Percentiles rank a stretch among this genome's conserved stretches.
These are phyloP conservation scores for Tagetes patula DNA, from an alignment of 129 eudicot genomes.

Conservation along the genomic window DNA sequence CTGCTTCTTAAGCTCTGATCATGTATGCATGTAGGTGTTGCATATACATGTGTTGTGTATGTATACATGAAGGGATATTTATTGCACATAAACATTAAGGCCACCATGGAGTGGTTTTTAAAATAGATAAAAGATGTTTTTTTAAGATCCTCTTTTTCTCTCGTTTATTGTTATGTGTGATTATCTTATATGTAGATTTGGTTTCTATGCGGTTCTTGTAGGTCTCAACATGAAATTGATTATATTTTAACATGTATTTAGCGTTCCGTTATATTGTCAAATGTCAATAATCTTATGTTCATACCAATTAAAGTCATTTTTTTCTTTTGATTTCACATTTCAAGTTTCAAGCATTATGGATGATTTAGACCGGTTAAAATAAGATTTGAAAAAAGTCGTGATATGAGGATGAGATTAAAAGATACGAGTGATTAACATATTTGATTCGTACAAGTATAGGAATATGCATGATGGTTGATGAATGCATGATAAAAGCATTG, in stretches of 20 bases:
- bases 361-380: neutral
- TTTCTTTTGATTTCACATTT: neutral
- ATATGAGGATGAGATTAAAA: neutral
- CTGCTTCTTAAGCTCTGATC: neutral
- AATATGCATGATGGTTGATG: slow-evolving; percentile 27
- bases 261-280: too few relatives aligned
- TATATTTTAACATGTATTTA: too few relatives aligned
- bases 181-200: too few relatives aligned
- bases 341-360: neutral
- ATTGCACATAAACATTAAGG: too few relatives aligned
- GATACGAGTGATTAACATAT: neutral
- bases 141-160: too few relatives aligned
- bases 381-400: neutral
- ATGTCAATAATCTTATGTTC: neutral
- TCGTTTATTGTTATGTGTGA: too few relatives aligned
- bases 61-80: too few relatives aligned
- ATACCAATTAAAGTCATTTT: neutral
- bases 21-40: too few relatives aligned
- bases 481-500: slow-evolving; percentile 20
- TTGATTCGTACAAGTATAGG: neutral
- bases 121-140: too few relatives aligned
- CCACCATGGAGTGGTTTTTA: too few relatives aligned
- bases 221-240: too few relatives aligned
- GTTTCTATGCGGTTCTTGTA: too few relatives aligned
- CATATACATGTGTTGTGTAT: neutral